Evolutionary conservation across 176 grass and related monocot genomes (phyloP), one percentile per base, ranked within the genome.

Genomic region (Triticum turgidum): DNA sequence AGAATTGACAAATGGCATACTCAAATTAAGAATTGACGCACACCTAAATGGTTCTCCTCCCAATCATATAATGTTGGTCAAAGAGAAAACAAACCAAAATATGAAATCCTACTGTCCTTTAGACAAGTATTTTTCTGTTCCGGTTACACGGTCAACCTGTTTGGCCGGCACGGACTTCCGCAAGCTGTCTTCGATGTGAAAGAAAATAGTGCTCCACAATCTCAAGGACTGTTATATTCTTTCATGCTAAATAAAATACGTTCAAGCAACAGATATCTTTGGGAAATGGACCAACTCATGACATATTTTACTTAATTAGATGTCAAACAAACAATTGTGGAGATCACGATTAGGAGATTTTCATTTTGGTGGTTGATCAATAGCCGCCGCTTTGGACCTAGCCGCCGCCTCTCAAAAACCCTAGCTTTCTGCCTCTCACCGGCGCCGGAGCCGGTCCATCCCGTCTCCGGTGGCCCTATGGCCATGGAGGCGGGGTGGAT

Each of bases 1-100:
- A 88, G 18, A 82, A 10, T 63, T 85, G 86, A 82, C 64, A 88
- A 85, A 82, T 62, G 71, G 63, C 70, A 85, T 20, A 70, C 39
- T 14, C 64, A 81, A 85, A 25, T 70, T 54, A 70, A 52, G 63
- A 81, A 76, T 3, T 76, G 37, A 12, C 74, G 13, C 59, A 20
- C n/a, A 85, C 61, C 32, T 71, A 75, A 80, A 39, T 38, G 69
- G 24, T 77, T 37, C 32, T 82, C 70, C 51, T 49, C 34, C n/a
- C 32, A 56, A 64, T 56, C 66, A 85, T 34, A 32, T 22, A 37
- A 52, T n/a, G 9, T 39, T 65, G 78, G 86, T 88, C 82, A 85
- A 88, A 73, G 5, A 39, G 4, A 81, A 81, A 52, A 80, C 56
- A 84, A 91, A 77, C 1, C 44, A 11, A 63, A 9, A n/a, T 10